Conservation (phyloP, 768 basidiomycete species). For the Mycena polygramma region DNA sequence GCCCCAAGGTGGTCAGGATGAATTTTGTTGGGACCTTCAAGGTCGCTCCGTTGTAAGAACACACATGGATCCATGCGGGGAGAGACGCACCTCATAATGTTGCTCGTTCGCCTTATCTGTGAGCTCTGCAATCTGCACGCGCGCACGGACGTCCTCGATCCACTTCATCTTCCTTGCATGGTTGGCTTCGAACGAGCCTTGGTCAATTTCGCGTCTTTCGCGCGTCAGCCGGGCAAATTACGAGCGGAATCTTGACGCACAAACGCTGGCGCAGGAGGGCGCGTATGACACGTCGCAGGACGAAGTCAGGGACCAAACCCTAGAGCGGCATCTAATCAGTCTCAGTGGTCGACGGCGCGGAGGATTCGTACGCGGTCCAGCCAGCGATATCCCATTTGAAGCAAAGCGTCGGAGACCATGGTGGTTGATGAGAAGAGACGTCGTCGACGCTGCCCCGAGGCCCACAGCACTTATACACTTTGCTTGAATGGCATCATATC, state of each 20-base stretch:
- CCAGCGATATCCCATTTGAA: constrained; percentile 37
- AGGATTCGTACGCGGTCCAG: constrained; percentile 34
- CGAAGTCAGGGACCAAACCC: constrained; percentile 74
- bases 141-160: constrained; percentile 67
- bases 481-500: background rate
- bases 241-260: constrained; percentile 70
- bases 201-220: constrained; percentile 70
- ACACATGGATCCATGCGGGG: too few species aligned
- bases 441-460: background rate
- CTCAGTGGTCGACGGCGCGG: constrained; percentile 37
- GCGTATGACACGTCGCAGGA: constrained; percentile 62
- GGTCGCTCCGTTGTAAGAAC: background rate
- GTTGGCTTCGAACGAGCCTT: constrained; percentile 69
- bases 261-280: constrained; percentile 38
- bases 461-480: background rate
- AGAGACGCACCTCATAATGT: constrained; percentile 73
- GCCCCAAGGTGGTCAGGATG: constrained; percentile 75
- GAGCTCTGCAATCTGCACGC: constrained; percentile 68
- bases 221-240: constrained; percentile 54
- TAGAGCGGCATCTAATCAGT: constrained; percentile 39
- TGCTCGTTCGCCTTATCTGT: constrained; percentile 81
- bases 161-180: constrained; percentile 77
- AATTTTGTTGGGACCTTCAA: constrained; percentile 69
- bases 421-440: constrained; percentile 1
- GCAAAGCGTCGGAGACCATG: constrained; percentile 34